Percentiles rank a stretch among this genome's conserved stretches.
phyloP scores from a whole-genome alignment of 2,329 filamentous ascomycete species.

The Trichoderma atroviride region DNA sequence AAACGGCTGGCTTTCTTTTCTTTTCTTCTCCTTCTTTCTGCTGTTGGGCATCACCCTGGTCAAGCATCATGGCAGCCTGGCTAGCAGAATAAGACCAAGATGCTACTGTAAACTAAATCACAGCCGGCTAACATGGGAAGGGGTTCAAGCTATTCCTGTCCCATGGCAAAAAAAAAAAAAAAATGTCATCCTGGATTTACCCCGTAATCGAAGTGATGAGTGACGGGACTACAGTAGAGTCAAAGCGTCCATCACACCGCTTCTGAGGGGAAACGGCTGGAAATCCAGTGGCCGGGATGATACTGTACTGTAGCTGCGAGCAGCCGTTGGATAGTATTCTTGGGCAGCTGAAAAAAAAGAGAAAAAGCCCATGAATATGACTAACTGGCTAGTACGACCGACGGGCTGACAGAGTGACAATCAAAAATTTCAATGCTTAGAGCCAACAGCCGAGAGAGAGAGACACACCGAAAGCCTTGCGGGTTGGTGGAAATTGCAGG shows the following conservation, averaged over 20 bases:
- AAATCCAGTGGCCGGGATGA: slow-evolving; percentile 7
- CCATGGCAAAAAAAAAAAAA: neutral
- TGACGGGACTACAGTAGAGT: neutral
- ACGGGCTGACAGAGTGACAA: slow-evolving; percentile 6
- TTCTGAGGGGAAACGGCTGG: slow-evolving; percentile 12
- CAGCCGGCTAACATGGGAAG: neutral
- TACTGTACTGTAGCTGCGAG: neutral
- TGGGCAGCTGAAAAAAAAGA: slow-evolving; percentile 3
- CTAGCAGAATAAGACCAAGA: neutral
- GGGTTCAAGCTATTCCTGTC: neutral
- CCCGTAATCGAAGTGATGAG: neutral
- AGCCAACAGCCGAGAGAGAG: neutral
- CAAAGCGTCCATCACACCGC: slow-evolving; percentile 17
- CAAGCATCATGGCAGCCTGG: slow-evolving; percentile 16
- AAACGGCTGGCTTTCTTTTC: neutral
- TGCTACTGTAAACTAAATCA: neutral
- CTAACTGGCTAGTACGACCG: neutral
- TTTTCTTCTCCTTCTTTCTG: neutral
- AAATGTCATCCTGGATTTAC: neutral
- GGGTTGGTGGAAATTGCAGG: neutral
- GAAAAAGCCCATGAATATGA: neutral
- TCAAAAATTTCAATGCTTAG: neutral
- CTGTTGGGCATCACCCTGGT: neutral
- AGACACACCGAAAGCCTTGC: slow-evolving; percentile 3
- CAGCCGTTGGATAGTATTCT: neutral